These are phyloP conservation scores for Maudiozyma serrabonitensis DNA, from an alignment of 805 yeast genomes.

Conservation along the genomic window DNA sequence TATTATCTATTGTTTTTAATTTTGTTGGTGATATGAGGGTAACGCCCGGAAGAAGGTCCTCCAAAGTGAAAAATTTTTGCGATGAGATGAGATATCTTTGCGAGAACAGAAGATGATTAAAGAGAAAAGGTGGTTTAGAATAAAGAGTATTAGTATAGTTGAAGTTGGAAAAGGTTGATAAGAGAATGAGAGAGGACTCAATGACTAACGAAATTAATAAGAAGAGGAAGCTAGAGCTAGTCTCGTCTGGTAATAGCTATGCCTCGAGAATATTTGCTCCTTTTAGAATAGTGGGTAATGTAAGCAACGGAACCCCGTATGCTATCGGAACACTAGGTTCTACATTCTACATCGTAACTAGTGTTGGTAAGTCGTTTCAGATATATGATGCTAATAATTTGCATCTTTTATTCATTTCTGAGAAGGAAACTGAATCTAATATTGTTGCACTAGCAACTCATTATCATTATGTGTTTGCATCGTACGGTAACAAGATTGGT, in stretches of 20 bases:
- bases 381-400: slow-evolving; percentile 85
- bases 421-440: slow-evolving; percentile 57
- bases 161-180: neutral
- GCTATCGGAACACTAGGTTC: slow-evolving; percentile 84
- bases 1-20: no score
- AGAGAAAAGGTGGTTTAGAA: neutral
- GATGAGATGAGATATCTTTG: slow-evolving; percentile 3
- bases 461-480: slow-evolving; percentile 75
- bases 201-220: slow-evolving; percentile 6
- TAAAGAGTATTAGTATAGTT: neutral
- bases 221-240: slow-evolving; percentile 12
- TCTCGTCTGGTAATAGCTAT: neutral
- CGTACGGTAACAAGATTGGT: slow-evolving; percentile 62
- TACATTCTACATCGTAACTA: slow-evolving; percentile 77
- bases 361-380: slow-evolving; percentile 84
- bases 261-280: slow-evolving; percentile 70
- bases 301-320: slow-evolving; percentile 78
- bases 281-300: slow-evolving; percentile 81
- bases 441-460: slow-evolving; percentile 71
- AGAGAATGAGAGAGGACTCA: neutral
- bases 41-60: neutral
- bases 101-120: neutral
- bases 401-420: slow-evolving; percentile 78
- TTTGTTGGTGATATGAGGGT: neutral
- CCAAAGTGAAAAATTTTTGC: slow-evolving; percentile 3